Base-by-base conservation (phyloP, 2,329 filamentous ascomycete genomes). In the Aspergillus unguis region DNA sequence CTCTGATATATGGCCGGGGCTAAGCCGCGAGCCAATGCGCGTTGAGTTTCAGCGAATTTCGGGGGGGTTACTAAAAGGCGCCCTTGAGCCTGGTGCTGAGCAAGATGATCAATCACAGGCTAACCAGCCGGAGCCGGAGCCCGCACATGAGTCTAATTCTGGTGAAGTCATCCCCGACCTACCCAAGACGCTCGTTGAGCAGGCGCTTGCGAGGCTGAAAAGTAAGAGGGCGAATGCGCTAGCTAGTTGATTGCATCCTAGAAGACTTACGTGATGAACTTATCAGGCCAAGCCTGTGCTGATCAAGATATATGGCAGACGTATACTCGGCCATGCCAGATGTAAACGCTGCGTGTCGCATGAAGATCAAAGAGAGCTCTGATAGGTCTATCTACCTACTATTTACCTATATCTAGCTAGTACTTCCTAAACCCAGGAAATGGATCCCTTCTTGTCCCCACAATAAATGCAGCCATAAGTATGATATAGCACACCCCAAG, bases 1-100 rank as follows among this genome's bases (percentile, higher is more conserved):
- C 0, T 85, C 86, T 0, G 91, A 96, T 68, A 83, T 96, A 25
- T 96, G 91, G 90, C 85, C 85, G 0, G 88, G 86, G 1, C 81
- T 94, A 69, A 82, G 63, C 40, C 65, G 81, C 57, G 79, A 75
- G n/a, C 80, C 77, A 27, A 81, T 81, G 59, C 77, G 71, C 54
- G 77, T 72, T 28, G 64, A 68, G 46, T 74, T 73, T 40, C 61
- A 57, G 28, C 68, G 71, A 23, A 57, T 73, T 48, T 63, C 67
- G 2, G 71, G 71, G 1, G 70, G 67, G 17, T 65, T 62, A 17
- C 57, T 73, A 2, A 65, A 70, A 45, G 60, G 55, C 25, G 59
- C 53, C 5, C 42, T 53, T 31, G 38, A 47, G 2, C 53, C 57
- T n/a, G 43, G 47, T 6, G 44, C 56, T 5, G 53, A 55, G 7